These are phyloP conservation scores for Dryas octopetala DNA, from an alignment of 306 rosid species.

Conservation along the genomic window DNA sequence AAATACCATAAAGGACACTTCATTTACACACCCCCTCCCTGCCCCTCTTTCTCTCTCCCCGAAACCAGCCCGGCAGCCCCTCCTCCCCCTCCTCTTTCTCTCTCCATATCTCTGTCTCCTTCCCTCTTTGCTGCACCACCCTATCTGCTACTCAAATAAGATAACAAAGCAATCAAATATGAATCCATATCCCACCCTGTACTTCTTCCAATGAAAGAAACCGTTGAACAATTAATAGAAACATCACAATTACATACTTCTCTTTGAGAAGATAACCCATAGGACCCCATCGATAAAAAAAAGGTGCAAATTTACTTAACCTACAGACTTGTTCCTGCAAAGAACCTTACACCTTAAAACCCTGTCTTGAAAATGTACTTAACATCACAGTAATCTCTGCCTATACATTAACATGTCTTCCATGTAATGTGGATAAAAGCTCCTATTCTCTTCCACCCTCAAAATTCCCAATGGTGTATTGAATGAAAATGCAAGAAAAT, in stretches of 20 bases:
- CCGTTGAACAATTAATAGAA: neutral
- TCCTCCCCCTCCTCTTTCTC: too few species aligned
- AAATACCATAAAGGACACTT: too few species aligned
- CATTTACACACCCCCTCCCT: too few species aligned
- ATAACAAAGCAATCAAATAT: too few species aligned
- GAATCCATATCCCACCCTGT: neutral
- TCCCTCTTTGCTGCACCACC: too few species aligned
- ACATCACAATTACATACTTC: neutral
- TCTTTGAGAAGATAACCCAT: neutral
- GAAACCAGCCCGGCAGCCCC: too few species aligned
- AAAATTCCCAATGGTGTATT: slow-evolving; percentile 62
- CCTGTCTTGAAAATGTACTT: slow-evolving; percentile 55
- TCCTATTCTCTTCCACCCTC: slow-evolving; percentile 76
- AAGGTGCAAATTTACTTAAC: slow-evolving; percentile 26
- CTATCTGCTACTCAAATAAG: too few species aligned
- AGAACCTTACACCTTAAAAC: slow-evolving; percentile 88
- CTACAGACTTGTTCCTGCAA: slow-evolving; percentile 74
- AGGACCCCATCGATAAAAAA: neutral
- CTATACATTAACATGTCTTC: slow-evolving; percentile 82
- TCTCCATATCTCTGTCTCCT: too few species aligned
- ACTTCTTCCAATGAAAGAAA: too few species aligned
- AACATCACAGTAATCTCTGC: slow-evolving; percentile 53
- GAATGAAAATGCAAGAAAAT: slow-evolving; percentile 86
- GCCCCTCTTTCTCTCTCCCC: too few species aligned
- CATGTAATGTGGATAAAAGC: slow-evolving; percentile 74